Evolutionary conservation across 2,329 filamentous ascomycete species (phyloP).

Genomic region (Epichloe sibirici): DNA sequence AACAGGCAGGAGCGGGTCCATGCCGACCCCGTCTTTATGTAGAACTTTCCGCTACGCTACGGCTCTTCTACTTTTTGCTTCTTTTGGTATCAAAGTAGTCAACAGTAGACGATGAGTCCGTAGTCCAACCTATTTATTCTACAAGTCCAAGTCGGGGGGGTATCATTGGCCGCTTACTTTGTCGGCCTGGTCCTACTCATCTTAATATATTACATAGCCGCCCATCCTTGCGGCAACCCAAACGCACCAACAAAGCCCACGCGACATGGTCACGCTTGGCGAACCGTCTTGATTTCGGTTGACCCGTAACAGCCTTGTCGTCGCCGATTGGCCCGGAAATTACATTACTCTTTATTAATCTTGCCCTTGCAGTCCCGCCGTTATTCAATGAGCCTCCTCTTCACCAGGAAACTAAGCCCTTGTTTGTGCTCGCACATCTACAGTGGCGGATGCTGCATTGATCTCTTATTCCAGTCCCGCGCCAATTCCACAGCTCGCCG

Average conservation of each 20-base stretch:
- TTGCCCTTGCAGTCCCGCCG: too few relatives aligned
- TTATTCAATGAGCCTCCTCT: neutral
- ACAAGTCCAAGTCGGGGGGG: neutral
- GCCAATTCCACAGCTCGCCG: slow-evolving; percentile 14
- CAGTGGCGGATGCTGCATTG: neutral
- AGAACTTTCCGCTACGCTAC: too few relatives aligned
- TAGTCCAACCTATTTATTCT: too few relatives aligned
- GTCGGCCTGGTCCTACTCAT: neutral
- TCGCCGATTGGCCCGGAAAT: neutral
- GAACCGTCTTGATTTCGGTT: neutral
- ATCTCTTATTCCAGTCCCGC: slow-evolving; percentile 1
- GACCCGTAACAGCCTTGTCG: neutral
- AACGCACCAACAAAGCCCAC: neutral
- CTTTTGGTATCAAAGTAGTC: too few relatives aligned
- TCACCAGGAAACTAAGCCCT: neutral
- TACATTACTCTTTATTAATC: too few relatives aligned
- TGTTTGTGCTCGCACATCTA: neutral
- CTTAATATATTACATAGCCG: neutral
- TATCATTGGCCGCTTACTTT: neutral
- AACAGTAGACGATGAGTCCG: too few relatives aligned
- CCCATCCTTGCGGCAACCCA: neutral
- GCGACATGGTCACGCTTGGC: neutral
- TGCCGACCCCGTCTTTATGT: neutral
- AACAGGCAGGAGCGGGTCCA: slow-evolving; percentile 2
- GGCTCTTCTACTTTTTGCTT: too few relatives aligned